Conservation (phyloP, 202 grass and related monocot genomes). For the Brachypodium distachyon region DNA sequence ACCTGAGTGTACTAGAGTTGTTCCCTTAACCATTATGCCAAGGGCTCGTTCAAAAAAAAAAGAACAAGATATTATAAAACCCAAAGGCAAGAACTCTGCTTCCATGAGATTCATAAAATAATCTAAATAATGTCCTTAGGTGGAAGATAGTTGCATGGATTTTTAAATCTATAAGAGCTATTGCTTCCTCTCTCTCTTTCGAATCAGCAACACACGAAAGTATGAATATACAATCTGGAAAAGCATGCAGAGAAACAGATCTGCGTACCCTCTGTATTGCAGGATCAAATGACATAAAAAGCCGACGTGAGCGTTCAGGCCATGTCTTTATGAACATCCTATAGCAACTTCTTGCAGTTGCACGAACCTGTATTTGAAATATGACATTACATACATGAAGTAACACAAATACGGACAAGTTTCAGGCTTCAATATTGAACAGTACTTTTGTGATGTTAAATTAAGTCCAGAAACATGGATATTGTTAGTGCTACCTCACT, state of each 20-base stretch:
- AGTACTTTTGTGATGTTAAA: not conserved
- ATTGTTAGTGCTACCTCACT: conserved; percentile 55
- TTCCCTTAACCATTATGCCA: too few relatives aligned
- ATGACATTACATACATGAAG: conserved; percentile 17
- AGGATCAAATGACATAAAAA: conserved; percentile 88
- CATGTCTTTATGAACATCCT: conserved; percentile 89
- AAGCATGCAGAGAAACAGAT: conserved; percentile 18
- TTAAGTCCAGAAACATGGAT: conserved; percentile 3
- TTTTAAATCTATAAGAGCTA: not conserved
- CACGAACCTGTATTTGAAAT: conserved; percentile 48
- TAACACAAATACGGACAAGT: not conserved
- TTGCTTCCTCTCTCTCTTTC: not conserved
- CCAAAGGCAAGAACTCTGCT: not conserved
- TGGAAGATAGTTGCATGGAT: not conserved
- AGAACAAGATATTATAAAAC: conserved; percentile 8
- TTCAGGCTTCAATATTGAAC: not conserved
- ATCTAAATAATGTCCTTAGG: not conserved
- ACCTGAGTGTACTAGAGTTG: too few relatives aligned
- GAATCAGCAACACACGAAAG: not conserved
- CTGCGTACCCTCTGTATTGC: conserved; percentile 71
- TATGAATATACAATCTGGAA: not conserved
- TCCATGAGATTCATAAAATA: not conserved
- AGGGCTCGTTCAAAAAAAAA: too few relatives aligned
- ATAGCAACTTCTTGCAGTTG: conserved; percentile 70
- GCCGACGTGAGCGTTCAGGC: conserved; percentile 58